phyloP scores from a whole-genome alignment of 2,329 filamentous ascomycete species.

The Sphaceloma murrayae region DNA sequence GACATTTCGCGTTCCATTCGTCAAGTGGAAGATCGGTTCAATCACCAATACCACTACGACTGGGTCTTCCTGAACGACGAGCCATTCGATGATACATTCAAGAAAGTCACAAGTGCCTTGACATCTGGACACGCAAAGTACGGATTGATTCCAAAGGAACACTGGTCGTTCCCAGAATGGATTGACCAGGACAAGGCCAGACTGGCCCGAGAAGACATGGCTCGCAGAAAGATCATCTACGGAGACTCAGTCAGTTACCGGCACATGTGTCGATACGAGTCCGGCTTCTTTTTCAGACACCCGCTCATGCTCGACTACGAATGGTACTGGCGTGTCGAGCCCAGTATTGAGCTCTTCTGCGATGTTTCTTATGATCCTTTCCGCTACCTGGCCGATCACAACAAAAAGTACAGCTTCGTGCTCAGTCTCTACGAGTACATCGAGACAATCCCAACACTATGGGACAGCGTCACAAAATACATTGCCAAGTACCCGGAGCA shows the following conservation, averaged over 20 bases:
- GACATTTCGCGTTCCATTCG: conserved; percentile 94
- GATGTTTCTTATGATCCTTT: conserved; percentile 94
- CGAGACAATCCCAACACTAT: conserved; percentile 91
- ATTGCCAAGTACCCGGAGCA: conserved; percentile 85
- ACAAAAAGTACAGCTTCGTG: conserved; percentile 97
- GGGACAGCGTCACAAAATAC: conserved; percentile 92
- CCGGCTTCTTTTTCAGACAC: conserved; percentile 98
- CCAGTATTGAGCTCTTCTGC: conserved; percentile 91
- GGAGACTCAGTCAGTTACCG: conserved; percentile 94
- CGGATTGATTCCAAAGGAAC: conserved; percentile 77
- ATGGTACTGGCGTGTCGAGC: conserved; percentile 99
- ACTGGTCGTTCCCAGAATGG: conserved; percentile 94
- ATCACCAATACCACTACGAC: conserved; percentile 91
- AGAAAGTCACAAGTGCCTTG: conserved; percentile 76
- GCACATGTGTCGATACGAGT: conserved; percentile 99
- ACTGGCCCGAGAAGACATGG: conserved; percentile 90
- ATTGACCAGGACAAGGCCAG: conserved; percentile 92
- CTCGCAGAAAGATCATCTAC: conserved; percentile 90
- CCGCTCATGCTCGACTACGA: conserved; percentile 90
- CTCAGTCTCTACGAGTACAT: conserved; percentile 93
- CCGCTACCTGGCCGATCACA: conserved; percentile 88
- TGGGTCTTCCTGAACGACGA: conserved; percentile 99
- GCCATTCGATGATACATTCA: conserved; percentile 88
- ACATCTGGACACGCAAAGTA: conserved; percentile 92
- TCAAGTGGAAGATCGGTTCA: conserved; percentile 96